These are phyloP conservation scores for Lignosus rhinocerotis DNA, from an alignment of 1,284 basidiomycete genomes.

Conservation along the genomic window DNA sequence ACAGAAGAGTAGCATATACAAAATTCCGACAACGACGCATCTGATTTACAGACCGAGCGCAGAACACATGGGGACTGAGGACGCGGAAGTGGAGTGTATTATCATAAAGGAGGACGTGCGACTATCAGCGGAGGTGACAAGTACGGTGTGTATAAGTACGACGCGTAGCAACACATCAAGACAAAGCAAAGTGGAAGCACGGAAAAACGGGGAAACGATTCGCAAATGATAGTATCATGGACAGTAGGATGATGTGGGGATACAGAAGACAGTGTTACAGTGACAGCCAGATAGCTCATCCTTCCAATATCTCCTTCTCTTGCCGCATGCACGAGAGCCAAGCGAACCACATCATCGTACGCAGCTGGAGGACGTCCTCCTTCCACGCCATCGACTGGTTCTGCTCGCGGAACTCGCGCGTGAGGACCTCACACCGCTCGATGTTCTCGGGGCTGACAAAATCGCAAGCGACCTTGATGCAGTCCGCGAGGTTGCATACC, in stretches of 20 bases:
- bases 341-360: slow-evolving; percentile 92
- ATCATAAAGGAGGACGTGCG: slow-evolving; percentile 4
- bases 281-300: slow-evolving; percentile 2
- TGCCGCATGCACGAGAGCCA: slow-evolving; percentile 71
- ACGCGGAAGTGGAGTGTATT: slow-evolving; percentile 3
- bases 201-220: slow-evolving; percentile 4
- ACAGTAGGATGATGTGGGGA: not conserved
- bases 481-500: slow-evolving; percentile 87
- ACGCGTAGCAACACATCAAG: slow-evolving; percentile 16
- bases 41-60: slow-evolving; percentile 1
- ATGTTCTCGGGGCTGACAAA: slow-evolving; percentile 96
- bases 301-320: slow-evolving; percentile 43
- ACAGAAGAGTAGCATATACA: not conserved
- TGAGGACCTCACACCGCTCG: slow-evolving; percentile 79
- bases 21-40: not conserved
- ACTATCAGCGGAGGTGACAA: not conserved
- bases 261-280: not conserved
- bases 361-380: slow-evolving; percentile 89
- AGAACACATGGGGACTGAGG: not conserved
- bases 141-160: not conserved
- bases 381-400: slow-evolving; percentile 90
- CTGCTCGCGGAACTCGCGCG: slow-evolving; percentile 86
- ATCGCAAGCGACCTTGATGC: slow-evolving; percentile 95
- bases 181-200: slow-evolving; percentile 20
- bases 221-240: slow-evolving; percentile 3